Conservation (phyloP, 225 moss, liverwort and hornwort species). For the Ulota crispa region DNA sequence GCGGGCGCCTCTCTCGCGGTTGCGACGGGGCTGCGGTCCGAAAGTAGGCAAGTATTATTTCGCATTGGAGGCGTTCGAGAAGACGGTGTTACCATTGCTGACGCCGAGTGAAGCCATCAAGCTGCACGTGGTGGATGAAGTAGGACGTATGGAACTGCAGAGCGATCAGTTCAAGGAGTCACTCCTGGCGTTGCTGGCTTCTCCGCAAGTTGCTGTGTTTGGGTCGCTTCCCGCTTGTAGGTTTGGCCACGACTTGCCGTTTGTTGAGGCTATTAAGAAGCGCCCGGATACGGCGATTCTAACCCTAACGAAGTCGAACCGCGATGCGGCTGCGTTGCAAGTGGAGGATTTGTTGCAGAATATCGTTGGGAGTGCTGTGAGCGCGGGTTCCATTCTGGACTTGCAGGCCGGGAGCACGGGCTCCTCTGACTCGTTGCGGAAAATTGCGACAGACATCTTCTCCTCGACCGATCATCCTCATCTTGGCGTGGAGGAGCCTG, state of each 20-base stretch:
- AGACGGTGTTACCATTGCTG: slow-evolving; percentile 64
- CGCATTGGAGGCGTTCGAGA: slow-evolving; percentile 82
- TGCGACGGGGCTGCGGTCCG: slow-evolving; percentile 79
- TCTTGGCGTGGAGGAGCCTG: slow-evolving; percentile 35
- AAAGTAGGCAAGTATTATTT: slow-evolving; percentile 88
- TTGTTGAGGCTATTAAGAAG: slow-evolving; percentile 83
- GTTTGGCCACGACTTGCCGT: slow-evolving; percentile 81
- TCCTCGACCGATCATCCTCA: not conserved
- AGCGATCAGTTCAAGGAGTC: slow-evolving; percentile 70
- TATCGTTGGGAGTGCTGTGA: slow-evolving; percentile 59
- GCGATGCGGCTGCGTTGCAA: slow-evolving; percentile 72
- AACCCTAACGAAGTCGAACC: slow-evolving; percentile 81
- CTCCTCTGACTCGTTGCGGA: slow-evolving; percentile 26
- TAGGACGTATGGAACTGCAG: slow-evolving; percentile 87
- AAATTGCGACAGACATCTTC: slow-evolving; percentile 24
- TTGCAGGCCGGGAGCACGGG: slow-evolving; percentile 36
- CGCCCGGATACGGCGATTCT: slow-evolving; percentile 76
- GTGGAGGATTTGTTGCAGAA: slow-evolving; percentile 82
- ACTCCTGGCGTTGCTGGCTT: slow-evolving; percentile 69
- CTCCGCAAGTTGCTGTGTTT: slow-evolving; percentile 81
- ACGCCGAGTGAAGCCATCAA: slow-evolving; percentile 69
- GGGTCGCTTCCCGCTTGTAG: slow-evolving; percentile 78
- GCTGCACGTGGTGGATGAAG: slow-evolving; percentile 82
- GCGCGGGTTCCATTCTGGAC: slow-evolving; percentile 20
- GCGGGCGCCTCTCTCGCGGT: slow-evolving; percentile 74